These are phyloP conservation scores for Podospora sp. DNA, from an alignment of 495 filamentous ascomycete species.

Conservation along the genomic window DNA sequence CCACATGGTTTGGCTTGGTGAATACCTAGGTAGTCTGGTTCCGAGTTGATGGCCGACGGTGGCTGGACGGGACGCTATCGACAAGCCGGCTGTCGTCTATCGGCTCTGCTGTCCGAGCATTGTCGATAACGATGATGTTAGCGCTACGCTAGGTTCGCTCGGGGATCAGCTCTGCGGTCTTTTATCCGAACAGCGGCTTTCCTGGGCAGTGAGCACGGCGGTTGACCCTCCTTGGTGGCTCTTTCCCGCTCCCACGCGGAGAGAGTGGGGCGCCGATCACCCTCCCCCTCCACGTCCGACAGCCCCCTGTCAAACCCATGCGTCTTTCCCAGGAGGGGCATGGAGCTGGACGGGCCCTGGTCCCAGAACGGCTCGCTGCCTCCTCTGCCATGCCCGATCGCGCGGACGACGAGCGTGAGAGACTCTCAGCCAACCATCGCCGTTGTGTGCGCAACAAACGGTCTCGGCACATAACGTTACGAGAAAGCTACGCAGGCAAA, in stretches of 20 bases:
- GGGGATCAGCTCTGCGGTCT: not conserved
- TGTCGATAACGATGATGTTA: not conserved
- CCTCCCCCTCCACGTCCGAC: constrained; percentile 16
- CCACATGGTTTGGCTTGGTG: not conserved
- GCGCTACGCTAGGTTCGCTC: not conserved
- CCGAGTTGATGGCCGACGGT: not conserved
- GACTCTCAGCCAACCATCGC: constrained; percentile 9
- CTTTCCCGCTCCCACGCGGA: not conserved
- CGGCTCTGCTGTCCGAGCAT: not conserved
- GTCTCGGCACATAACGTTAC: not conserved
- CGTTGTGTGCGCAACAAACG: not conserved
- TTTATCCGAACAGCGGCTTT: not conserved
- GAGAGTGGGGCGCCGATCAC: not conserved
- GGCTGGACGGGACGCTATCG: not conserved
- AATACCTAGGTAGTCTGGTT: too few species aligned
- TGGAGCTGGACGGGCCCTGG: not conserved
- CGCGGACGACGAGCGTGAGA: not conserved
- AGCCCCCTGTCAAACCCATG: constrained; percentile 14
- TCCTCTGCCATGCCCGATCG: constrained; percentile 6
- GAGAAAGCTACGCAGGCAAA: not conserved
- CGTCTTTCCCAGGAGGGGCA: not conserved
- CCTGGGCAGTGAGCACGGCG: not conserved
- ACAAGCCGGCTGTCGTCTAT: not conserved
- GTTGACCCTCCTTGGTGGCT: not conserved
- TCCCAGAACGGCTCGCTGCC: constrained; percentile 3